These are phyloP conservation scores for Fusarium neocosmosporiellum DNA, from an alignment of 2,329 filamentous ascomycete species.

Conservation along the genomic window DNA sequence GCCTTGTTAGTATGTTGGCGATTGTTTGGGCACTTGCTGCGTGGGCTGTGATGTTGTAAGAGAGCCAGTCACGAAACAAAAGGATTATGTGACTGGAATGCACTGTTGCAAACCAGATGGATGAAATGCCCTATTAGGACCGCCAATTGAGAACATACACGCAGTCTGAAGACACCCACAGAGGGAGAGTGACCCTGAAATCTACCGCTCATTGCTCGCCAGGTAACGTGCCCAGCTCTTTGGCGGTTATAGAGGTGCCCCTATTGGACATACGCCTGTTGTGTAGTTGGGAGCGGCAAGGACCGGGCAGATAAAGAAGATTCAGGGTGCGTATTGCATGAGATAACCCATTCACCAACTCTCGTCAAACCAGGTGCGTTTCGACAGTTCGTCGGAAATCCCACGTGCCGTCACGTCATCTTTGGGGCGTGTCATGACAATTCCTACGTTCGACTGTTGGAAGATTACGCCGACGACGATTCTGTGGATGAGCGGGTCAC, in stretches of 20 bases:
- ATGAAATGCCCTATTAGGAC: neutral
- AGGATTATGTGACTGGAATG: neutral
- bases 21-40: neutral
- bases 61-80: neutral
- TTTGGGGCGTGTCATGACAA: neutral
- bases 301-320: neutral
- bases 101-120: neutral
- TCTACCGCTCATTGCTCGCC: neutral
- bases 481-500: neutral
- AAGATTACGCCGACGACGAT: neutral
- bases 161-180: neutral
- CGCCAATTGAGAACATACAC: neutral
- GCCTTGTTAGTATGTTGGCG: neutral
- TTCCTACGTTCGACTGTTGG: neutral
- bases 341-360: neutral
- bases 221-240: neutral
- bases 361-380: neutral
- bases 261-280: neutral
- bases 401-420: neutral
- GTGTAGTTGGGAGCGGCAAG: neutral
- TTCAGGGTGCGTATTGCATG: neutral
- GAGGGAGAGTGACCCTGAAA: neutral
- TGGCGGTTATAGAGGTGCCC: neutral
- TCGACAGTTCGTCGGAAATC: neutral
- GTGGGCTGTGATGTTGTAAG: neutral